These are phyloP conservation scores for Phialocephala subalpina DNA, from an alignment of 2,329 filamentous ascomycete genomes.

Conservation along the genomic window DNA sequence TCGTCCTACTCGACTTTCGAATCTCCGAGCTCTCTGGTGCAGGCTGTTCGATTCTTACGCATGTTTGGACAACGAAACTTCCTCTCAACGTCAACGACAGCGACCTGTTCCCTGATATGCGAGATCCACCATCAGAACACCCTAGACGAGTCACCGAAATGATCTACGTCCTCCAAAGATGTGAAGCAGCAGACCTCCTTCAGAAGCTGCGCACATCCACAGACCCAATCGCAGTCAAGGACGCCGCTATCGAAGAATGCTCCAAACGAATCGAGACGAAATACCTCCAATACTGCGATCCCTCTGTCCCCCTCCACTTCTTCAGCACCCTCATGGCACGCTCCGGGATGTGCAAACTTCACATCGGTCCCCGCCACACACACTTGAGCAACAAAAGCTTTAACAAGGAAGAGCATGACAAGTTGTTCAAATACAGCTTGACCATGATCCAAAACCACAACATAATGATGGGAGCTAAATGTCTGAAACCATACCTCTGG, in stretches of 20 bases:
- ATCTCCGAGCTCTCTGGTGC: constrained; percentile 62
- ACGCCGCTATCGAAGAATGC: constrained; percentile 36
- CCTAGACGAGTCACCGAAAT: constrained; percentile 53
- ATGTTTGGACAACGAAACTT: constrained; percentile 55
- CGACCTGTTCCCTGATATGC: constrained; percentile 54
- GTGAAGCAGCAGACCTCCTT: constrained; percentile 41
- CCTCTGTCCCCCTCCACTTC: constrained; percentile 47
- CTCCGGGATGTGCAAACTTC: constrained; percentile 30
- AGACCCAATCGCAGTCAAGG: constrained; percentile 7
- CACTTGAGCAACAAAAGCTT: constrained; percentile 25
- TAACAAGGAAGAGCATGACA: constrained; percentile 27
- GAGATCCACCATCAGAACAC: constrained; percentile 49
- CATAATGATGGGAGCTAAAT: constrained; percentile 34
- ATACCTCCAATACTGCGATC: constrained; percentile 50
- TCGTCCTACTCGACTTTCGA: constrained; percentile 66
- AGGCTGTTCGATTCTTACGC: constrained; percentile 50
- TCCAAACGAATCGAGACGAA: constrained; percentile 48
- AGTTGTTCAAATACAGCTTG: constrained; percentile 25
- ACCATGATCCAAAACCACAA: constrained; percentile 42
- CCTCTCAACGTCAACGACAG: constrained; percentile 63
- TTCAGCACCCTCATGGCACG: constrained; percentile 32
- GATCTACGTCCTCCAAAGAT: constrained; percentile 47
- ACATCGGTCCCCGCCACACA: constrained; percentile 34
- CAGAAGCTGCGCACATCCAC: constrained; percentile 14
- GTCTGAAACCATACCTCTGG: constrained; percentile 41